Evolutionary conservation across 495 filamentous ascomycete genomes (phyloP).

Genomic region (Lasiosphaeria miniovina): DNA sequence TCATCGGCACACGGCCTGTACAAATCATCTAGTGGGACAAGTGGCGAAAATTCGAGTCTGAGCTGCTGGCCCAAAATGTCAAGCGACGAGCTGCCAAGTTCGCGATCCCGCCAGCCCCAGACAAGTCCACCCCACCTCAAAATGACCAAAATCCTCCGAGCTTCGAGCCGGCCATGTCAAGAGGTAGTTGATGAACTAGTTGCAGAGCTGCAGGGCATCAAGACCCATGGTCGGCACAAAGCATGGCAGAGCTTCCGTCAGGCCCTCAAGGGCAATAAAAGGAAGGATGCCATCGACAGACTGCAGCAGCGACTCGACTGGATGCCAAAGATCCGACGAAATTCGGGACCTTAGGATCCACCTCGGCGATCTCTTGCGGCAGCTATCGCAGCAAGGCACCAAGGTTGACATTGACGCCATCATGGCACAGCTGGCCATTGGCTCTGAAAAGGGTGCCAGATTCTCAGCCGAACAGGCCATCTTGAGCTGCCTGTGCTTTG

Average conservation of each 20-base stretch:
- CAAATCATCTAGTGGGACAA: too few relatives aligned
- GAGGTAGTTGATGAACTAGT: not conserved
- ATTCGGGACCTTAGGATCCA: too few relatives aligned
- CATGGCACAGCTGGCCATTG: too few relatives aligned
- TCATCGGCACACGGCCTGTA: too few relatives aligned
- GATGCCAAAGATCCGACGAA: too few relatives aligned
- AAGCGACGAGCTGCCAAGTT: not conserved
- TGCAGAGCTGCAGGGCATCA: not conserved
- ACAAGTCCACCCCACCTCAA: not conserved
- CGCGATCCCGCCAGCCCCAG: not conserved
- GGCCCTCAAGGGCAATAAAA: not conserved
- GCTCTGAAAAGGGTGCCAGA: too few relatives aligned
- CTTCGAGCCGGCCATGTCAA: not conserved
- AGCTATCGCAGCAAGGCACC: too few relatives aligned
- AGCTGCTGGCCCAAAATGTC: not conserved
- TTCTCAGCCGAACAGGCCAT: not conserved
- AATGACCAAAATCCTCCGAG: not conserved
- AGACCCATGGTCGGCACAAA: not conserved
- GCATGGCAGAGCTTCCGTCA: constrained; percentile 6
- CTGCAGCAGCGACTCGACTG: not conserved
- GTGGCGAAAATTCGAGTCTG: not conserved
- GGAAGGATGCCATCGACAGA: not conserved
- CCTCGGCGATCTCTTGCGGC: too few relatives aligned
- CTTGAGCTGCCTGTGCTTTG: not conserved
- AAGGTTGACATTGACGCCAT: too few relatives aligned